Evolutionary conservation across 1,284 basidiomycete species (phyloP).

Genomic region (Baeospora myosura): DNA sequence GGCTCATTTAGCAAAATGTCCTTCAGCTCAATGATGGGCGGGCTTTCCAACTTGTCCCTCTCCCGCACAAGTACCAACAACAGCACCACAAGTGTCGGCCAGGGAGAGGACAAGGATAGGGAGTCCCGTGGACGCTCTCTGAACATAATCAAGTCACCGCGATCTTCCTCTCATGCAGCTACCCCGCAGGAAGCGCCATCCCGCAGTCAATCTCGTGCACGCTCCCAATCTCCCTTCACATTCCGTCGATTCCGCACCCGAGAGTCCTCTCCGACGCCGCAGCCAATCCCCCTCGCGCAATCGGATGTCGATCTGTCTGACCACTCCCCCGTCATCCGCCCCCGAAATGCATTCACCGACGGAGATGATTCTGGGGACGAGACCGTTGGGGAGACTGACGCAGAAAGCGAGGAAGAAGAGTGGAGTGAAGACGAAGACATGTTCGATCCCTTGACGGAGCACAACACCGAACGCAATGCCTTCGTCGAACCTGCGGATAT

Average conservation of each 20-base stretch:
- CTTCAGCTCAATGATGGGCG: conserved; percentile 64
- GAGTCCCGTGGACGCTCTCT: conserved; percentile 51
- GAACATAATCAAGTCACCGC: conserved; percentile 31
- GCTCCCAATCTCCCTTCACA: conserved; percentile 66
- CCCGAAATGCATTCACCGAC: conserved; percentile 48
- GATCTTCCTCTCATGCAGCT: conserved; percentile 45
- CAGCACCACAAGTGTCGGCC: conserved; percentile 23
- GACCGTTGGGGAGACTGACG: conserved; percentile 37
- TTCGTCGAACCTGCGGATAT: conserved; percentile 36
- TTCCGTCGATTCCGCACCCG: conserved; percentile 55
- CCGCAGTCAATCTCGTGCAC: conserved; percentile 44
- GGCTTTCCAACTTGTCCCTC: conserved; percentile 53
- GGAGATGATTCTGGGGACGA: conserved; percentile 52
- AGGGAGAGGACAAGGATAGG: conserved; percentile 29
- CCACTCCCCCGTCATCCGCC: conserved; percentile 31
- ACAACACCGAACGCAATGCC: conserved; percentile 67
- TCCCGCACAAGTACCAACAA: conserved; percentile 42
- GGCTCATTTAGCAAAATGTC: conserved; percentile 55
- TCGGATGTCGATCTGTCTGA: conserved; percentile 60
- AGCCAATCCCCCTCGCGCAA: conserved; percentile 60
- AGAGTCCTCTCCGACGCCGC: conserved; percentile 64
- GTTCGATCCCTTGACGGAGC: conserved; percentile 69
- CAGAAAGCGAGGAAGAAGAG: conserved; percentile 40
- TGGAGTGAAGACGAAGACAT: conserved; percentile 49
- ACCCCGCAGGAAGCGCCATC: conserved; percentile 21